phyloP scores from a whole-genome alignment of 306 rosid genomes.

The Quercus wislizeni region DNA sequence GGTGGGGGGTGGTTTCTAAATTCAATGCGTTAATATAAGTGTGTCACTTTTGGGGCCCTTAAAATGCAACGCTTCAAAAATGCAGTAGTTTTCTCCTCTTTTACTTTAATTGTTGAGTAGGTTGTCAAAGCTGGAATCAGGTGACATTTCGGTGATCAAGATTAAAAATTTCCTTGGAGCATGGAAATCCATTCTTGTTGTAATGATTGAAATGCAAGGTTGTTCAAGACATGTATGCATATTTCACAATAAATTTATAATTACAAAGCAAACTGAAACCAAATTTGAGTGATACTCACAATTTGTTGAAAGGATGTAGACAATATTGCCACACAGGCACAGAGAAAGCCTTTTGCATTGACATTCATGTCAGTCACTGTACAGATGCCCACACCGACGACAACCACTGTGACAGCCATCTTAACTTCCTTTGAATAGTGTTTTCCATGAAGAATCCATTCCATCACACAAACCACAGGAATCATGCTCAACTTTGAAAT shows the following conservation, averaged over 20 bases:
- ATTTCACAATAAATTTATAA: neutral
- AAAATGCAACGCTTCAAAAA: too few relatives aligned
- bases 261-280: neutral
- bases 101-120: too few relatives aligned
- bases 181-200: too few relatives aligned
- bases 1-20: too few relatives aligned
- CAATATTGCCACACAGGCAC: conserved; percentile 46
- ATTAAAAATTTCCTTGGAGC: too few relatives aligned
- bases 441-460: conserved; percentile 55
- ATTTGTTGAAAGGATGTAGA: conserved; percentile 56
- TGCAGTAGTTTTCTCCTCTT: too few relatives aligned
- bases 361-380: conserved; percentile 55
- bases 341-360: conserved; percentile 51
- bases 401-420: conserved; percentile 47
- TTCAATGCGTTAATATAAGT: too few relatives aligned
- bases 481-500: conserved; percentile 59
- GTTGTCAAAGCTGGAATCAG: too few relatives aligned
- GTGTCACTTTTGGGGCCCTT: too few relatives aligned
- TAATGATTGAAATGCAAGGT: neutral
- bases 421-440: conserved; percentile 52
- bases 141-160: too few relatives aligned
- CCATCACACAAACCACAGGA: conserved; percentile 57
- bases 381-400: conserved; percentile 51
- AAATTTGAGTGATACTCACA: conserved; percentile 24
- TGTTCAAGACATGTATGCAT: neutral